A percentile compares a stretch with the other conserved stretches of the same genome.
Conservation (phyloP, 2,329 filamentous ascomycete genomes). For the Fusarium oligoseptatum region DNA sequence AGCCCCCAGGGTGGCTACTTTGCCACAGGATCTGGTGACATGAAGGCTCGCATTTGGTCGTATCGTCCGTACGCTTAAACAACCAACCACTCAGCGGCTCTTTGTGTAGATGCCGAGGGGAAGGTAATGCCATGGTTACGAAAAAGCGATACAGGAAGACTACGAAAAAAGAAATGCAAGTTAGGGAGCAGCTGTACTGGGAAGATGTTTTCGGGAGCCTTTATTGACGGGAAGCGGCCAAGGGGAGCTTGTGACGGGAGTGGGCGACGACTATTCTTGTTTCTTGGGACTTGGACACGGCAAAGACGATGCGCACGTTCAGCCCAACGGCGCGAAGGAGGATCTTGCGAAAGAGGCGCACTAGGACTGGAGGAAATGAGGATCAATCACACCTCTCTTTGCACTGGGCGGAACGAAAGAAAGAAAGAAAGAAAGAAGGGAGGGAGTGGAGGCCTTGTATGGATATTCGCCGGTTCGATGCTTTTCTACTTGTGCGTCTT, state of each 20-base stretch:
- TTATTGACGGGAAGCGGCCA: slow-evolving; percentile 25
- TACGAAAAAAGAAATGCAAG: slow-evolving; percentile 20
- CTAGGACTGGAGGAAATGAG: slow-evolving; percentile 43
- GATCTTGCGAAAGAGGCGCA: slow-evolving; percentile 45
- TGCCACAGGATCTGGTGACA: slow-evolving; percentile 96
- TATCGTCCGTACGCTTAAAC: slow-evolving; percentile 67
- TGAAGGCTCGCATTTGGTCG: slow-evolving; percentile 97
- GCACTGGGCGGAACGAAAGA: slow-evolving; percentile 41
- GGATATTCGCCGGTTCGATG: slow-evolving; percentile 39
- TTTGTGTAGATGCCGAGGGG: slow-evolving; percentile 27
- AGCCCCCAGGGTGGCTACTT: slow-evolving; percentile 91
- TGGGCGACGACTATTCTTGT: slow-evolving; percentile 38
- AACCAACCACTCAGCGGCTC: slow-evolving; percentile 22
- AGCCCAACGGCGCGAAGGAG: slow-evolving; percentile 37
- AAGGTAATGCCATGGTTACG: slow-evolving; percentile 18
- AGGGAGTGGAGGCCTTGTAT: slow-evolving; percentile 34
- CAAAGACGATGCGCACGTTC: slow-evolving; percentile 31
- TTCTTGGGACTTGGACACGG: slow-evolving; percentile 42
- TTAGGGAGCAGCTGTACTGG: slow-evolving; percentile 25
- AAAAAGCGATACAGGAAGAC: slow-evolving; percentile 23
- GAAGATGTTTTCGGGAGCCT: slow-evolving; percentile 21
- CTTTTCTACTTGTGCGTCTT: slow-evolving; percentile 38
- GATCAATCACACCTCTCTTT: slow-evolving; percentile 40
- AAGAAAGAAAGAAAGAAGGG: neutral
- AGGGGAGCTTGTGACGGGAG: slow-evolving; percentile 28